Percentiles rank a stretch among this genome's conserved stretches.
phyloP scores from a whole-genome alignment of 2,329 filamentous ascomycete genomes.

The Byssothecium circinans region DNA sequence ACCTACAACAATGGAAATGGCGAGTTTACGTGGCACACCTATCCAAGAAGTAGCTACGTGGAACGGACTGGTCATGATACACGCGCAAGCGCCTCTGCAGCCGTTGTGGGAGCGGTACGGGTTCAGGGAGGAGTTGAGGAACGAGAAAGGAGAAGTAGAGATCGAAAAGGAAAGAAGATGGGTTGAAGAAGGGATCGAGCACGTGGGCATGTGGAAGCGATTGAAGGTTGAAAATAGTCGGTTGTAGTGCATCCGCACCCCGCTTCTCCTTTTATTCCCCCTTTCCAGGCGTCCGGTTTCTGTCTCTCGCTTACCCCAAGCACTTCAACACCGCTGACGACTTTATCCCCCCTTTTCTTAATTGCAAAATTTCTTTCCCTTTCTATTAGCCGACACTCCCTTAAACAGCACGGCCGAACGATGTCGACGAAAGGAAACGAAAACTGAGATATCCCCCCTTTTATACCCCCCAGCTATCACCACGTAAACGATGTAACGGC shows the following conservation, averaged over 20 bases:
- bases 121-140: slow-evolving; percentile 75
- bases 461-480: too few species aligned
- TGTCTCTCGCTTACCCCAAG: too few species aligned
- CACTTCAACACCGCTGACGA: too few species aligned
- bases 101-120: slow-evolving; percentile 70
- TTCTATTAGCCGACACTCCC: too few species aligned
- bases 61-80: slow-evolving; percentile 75
- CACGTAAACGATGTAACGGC: too few species aligned
- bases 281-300: neutral
- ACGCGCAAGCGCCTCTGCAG: slow-evolving; percentile 72
- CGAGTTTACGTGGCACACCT: slow-evolving; percentile 48
- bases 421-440: too few species aligned
- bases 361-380: too few species aligned
- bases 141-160: slow-evolving; percentile 46
- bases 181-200: slow-evolving; percentile 81
- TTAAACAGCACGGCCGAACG: too few species aligned
- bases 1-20: slow-evolving; percentile 46
- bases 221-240: slow-evolving; percentile 38
- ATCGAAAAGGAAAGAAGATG: slow-evolving; percentile 53
- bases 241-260: slow-evolving; percentile 19
- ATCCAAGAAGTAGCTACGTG: slow-evolving; percentile 55
- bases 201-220: slow-evolving; percentile 79
- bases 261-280: neutral
- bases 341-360: too few species aligned
- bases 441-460: too few species aligned